Evolutionary conservation across 2,329 filamentous ascomycete genomes (phyloP).

Genomic region (Aspergillus texensis): DNA sequence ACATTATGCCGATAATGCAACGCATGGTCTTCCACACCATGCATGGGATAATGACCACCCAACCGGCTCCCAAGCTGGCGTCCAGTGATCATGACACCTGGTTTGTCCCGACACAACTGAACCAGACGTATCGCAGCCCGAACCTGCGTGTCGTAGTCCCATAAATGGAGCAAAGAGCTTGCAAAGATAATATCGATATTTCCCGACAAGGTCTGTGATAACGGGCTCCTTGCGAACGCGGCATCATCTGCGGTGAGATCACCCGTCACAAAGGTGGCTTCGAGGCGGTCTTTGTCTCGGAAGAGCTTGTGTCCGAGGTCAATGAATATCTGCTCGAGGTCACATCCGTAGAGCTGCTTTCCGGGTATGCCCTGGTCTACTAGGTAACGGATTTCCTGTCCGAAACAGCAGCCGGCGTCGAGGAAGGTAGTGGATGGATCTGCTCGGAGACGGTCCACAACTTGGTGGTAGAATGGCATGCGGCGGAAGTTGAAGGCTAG

Average conservation of each 20-base stretch:
- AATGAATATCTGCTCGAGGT: slow-evolving; percentile 53
- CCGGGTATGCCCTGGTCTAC: slow-evolving; percentile 18
- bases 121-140: slow-evolving; percentile 15
- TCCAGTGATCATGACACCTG: slow-evolving; percentile 17
- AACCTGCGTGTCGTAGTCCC: slow-evolving; percentile 21
- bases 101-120: slow-evolving; percentile 15
- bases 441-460: too few relatives aligned
- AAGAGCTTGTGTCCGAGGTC: slow-evolving; percentile 65
- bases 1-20: slow-evolving; percentile 22
- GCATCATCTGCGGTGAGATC: slow-evolving; percentile 34
- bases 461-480: too few relatives aligned
- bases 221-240: too few relatives aligned
- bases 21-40: slow-evolving; percentile 5
- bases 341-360: slow-evolving; percentile 44
- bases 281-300: slow-evolving; percentile 53
- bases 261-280: slow-evolving; percentile 53
- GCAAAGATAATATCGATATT: slow-evolving; percentile 20
- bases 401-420: too few relatives aligned
- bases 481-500: too few relatives aligned
- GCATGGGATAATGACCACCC: slow-evolving; percentile 16
- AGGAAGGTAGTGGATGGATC: too few relatives aligned
- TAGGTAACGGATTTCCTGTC: slow-evolving; percentile 17
- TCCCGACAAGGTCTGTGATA: not conserved
- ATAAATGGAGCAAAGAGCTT: slow-evolving; percentile 23
- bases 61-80: slow-evolving; percentile 20